Base-by-base conservation (phyloP, 345 rosid species). In the Salix viminalis region DNA sequence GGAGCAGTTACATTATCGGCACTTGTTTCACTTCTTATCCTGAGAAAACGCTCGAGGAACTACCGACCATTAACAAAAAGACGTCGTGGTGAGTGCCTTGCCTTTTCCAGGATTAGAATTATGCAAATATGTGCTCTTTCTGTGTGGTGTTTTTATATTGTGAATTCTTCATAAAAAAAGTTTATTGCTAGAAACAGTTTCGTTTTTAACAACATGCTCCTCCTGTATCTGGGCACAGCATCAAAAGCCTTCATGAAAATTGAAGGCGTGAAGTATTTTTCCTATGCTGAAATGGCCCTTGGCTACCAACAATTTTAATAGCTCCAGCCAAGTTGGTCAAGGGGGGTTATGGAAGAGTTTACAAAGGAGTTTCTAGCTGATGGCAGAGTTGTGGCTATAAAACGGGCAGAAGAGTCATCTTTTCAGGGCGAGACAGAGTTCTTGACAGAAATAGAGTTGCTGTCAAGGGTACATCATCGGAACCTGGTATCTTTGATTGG, bases 271-370 rank as follows among this genome's bases (percentile, higher is more conserved):
- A 93, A 87, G 84, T 86, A 86, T 81, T 86, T 96, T 79, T 85
- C 92, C 62, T 92, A 86, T 76, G 87, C 81, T 21, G 98, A 93
- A 70, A 77, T 93, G 79, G 88, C 95, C 67, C 28, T 80, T 80
- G 19, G 99, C 91, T 54, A 91, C 99, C 2, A 82, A 87, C 76
- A 83, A 82, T 83, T 96, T 96, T 60, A 73, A 75, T 78, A 81
- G 72, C 84, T 89, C 93, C 21, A 56, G 86, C 77, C 92, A 90
- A 83, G 89, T 92, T 73, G 99, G 99, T 74, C 92, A 88, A 87
- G 99, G 99, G 99, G 56, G 99, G 99, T n/a, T 96, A 93, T 36
- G 99, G 99, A 69, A 96, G 85, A 79, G 99, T 96, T 58, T 93
- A 90, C 81, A 89, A 70, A 96, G 99, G 99, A 30, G n/a, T 82